These are phyloP conservation scores for Linnemannia zychae DNA, from an alignment of 192 early-diverging fungal genomes.

Conservation along the genomic window DNA sequence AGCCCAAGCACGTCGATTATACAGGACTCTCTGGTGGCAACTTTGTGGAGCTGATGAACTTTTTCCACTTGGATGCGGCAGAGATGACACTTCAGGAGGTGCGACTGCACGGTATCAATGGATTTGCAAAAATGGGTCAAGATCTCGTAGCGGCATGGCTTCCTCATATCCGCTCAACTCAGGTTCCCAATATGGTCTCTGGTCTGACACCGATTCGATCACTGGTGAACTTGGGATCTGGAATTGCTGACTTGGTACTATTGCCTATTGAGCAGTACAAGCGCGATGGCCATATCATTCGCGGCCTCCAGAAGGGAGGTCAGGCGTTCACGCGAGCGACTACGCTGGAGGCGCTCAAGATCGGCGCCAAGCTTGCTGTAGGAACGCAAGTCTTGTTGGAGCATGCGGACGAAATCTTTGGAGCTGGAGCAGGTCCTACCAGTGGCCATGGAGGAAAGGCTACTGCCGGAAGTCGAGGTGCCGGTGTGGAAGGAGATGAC, in stretches of 20 bases:
- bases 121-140: constrained; percentile 74
- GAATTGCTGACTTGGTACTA: constrained; percentile 92
- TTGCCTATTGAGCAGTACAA: constrained; percentile 95
- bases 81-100: constrained; percentile 88
- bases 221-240: constrained; percentile 90
- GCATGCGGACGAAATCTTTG: constrained; percentile 88
- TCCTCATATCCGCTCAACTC: constrained; percentile 93
- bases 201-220: constrained; percentile 92
- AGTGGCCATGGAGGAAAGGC: constrained; percentile 17
- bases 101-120: constrained; percentile 82
- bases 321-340: constrained; percentile 92
- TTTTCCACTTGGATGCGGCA: constrained; percentile 93
- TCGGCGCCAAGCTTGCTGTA: constrained; percentile 88
- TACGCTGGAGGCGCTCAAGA: constrained; percentile 90
- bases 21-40: constrained; percentile 79
- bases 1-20: constrained; percentile 92
- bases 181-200: constrained; percentile 89
- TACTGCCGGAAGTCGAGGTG: constrained; percentile 6
- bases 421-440: constrained; percentile 52
- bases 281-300: constrained; percentile 90
- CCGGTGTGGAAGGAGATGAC: constrained; percentile 24
- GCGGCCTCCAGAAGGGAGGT: constrained; percentile 89
- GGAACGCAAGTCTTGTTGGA: constrained; percentile 93
- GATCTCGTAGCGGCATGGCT: constrained; percentile 84
- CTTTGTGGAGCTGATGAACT: constrained; percentile 88